Evolutionary conservation across 2,329 filamentous ascomycete genomes (phyloP).

Genomic region (Fusarium xyrophilum): DNA sequence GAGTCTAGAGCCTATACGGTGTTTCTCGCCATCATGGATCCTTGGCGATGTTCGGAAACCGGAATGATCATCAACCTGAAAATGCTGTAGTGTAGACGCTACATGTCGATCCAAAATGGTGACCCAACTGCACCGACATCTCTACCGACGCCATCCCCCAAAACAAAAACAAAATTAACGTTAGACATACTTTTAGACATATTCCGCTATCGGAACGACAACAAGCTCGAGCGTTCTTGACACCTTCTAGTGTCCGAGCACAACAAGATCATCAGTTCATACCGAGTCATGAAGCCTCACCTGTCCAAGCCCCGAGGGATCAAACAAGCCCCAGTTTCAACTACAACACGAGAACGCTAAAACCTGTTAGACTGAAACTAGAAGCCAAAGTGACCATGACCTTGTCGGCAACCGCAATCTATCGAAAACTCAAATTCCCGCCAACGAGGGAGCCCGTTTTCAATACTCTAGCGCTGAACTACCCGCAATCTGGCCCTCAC

Average conservation of each 20-base stretch:
- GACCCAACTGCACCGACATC: background rate
- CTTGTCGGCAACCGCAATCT: background rate
- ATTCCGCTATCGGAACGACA: background rate
- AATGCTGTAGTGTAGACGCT: background rate
- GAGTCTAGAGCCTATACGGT: background rate
- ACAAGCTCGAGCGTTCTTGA: background rate
- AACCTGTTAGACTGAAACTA: constrained; percentile 9
- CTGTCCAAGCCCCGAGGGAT: background rate
- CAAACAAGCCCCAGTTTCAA: constrained; percentile 7
- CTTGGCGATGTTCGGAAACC: background rate
- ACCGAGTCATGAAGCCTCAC: background rate
- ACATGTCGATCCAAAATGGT: background rate
- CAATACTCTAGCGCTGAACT: background rate
- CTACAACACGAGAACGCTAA: constrained; percentile 1
- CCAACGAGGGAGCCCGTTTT: no score
- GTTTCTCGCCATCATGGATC: background rate
- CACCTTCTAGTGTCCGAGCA: background rate
- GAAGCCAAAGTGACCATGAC: background rate
- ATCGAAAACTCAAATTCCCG: background rate
- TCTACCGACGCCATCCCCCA: background rate
- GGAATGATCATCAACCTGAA: background rate
- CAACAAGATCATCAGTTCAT: background rate
- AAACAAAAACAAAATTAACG: no score
- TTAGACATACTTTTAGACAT: background rate
- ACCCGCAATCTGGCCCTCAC: background rate